Percentiles rank a stretch among this genome's conserved stretches.
phyloP scores from a whole-genome alignment of 1,139 yeast species.

The Pichia sp. region DNA sequence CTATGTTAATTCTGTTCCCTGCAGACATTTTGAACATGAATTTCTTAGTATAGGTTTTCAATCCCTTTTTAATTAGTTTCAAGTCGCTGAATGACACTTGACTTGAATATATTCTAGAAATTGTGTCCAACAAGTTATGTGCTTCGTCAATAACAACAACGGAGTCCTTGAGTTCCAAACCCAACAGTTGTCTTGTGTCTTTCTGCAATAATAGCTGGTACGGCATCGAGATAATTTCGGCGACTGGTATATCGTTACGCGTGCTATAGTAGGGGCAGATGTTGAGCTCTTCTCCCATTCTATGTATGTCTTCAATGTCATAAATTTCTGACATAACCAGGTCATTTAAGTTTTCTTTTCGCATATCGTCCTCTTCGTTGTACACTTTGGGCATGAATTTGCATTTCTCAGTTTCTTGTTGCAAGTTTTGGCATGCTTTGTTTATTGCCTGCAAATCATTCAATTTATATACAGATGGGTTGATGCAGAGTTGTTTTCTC shows the following conservation, averaged over 20 bases:
- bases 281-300: slow-evolving; percentile 51
- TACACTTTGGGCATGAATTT: slow-evolving; percentile 42
- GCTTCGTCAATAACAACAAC: slow-evolving; percentile 89
- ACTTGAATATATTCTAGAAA: slow-evolving; percentile 65
- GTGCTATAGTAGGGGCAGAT: slow-evolving; percentile 84
- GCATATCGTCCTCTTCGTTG: slow-evolving; percentile 32
- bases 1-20: slow-evolving; percentile 67
- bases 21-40: slow-evolving; percentile 63
- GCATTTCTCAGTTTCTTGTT: slow-evolving; percentile 47
- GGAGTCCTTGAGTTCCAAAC: slow-evolving; percentile 56
- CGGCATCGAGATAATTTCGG: slow-evolving; percentile 81
- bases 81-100: slow-evolving; percentile 52
- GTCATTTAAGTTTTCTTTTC: slow-evolving; percentile 53
- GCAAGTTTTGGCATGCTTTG: slow-evolving; percentile 78
- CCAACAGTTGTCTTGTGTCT: slow-evolving; percentile 56
- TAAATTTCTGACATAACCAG: slow-evolving; percentile 55
- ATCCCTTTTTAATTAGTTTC: slow-evolving; percentile 38
- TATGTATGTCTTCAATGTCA: slow-evolving; percentile 79
- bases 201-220: slow-evolving; percentile 73
- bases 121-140: slow-evolving; percentile 78
- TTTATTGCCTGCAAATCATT: slow-evolving; percentile 56
- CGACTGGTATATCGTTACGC: slow-evolving; percentile 49
- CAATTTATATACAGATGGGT: slow-evolving; percentile 49
- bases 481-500: slow-evolving; percentile 79
- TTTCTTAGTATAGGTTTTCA: slow-evolving; percentile 53